Conservation (phyloP, 257 asterid species). For the Solanum appendiculatum region DNA sequence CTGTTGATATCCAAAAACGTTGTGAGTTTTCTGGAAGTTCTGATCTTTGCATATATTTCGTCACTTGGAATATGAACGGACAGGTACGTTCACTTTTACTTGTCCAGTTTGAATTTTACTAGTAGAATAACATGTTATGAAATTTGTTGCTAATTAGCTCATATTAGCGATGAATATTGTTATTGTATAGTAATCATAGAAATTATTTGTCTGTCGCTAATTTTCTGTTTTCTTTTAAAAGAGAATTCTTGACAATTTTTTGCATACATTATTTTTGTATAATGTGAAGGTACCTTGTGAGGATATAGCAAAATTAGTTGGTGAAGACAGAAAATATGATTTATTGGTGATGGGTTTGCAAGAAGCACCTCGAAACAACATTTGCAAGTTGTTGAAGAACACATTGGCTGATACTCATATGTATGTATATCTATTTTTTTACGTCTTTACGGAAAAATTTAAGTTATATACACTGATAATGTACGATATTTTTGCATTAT, state of each 20-base stretch:
- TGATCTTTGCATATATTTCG: conserved; percentile 46
- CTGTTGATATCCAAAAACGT: conserved; percentile 22
- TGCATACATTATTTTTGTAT: background rate
- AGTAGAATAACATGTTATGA: too few relatives aligned
- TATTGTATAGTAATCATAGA: background rate
- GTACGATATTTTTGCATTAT: background rate
- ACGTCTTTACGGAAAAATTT: background rate
- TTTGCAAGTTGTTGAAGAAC: conserved; percentile 30
- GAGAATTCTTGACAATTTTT: too few relatives aligned
- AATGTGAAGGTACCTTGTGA: conserved; percentile 30
- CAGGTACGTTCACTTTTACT: conserved; percentile 18
- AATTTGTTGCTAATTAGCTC: background rate
- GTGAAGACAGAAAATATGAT: conserved; percentile 38
- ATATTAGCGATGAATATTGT: background rate
- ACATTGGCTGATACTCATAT: conserved; percentile 33
- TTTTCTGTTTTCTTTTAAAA: background rate
- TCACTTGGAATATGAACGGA: conserved; percentile 78
- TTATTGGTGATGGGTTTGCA: conserved; percentile 63
- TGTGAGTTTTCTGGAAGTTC: conserved; percentile 40
- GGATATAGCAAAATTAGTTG: conserved; percentile 43
- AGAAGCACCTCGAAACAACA: conserved; percentile 44
- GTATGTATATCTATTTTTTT: conserved; percentile 12
- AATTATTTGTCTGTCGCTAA: background rate
- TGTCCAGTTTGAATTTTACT: background rate
- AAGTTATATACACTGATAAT: background rate